These are phyloP conservation scores for Trametes sanguinea DNA, from an alignment of 768 basidiomycete genomes.

Conservation along the genomic window DNA sequence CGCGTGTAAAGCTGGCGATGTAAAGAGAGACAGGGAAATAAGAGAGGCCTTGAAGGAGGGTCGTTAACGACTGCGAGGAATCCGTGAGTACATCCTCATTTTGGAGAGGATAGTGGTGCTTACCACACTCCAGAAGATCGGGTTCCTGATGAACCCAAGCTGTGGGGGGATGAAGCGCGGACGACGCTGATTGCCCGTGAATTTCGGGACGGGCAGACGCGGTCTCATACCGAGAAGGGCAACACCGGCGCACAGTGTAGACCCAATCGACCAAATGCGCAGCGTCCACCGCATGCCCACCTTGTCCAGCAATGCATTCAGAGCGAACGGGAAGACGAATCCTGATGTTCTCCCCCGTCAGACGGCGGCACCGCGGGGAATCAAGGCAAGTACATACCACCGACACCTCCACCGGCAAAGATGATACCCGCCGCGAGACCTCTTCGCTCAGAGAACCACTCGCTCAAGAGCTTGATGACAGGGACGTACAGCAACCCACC, in stretches of 20 bases:
- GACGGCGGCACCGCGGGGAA: no score
- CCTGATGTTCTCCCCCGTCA: conserved; percentile 4
- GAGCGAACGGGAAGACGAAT: conserved; percentile 26
- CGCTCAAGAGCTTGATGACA: conserved; percentile 21
- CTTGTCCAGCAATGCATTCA: conserved; percentile 21
- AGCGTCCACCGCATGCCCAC: conserved; percentile 28
- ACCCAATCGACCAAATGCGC: conserved; percentile 24
- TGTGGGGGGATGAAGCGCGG: conserved; percentile 26
- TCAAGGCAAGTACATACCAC: conserved; percentile 11
- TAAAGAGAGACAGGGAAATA: conserved; percentile 32
- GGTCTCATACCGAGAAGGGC: conserved; percentile 25
- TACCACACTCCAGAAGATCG: conserved; percentile 28
- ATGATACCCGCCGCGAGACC: conserved; percentile 28
- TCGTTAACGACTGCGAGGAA: conserved; percentile 15
- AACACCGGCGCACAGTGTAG: conserved; percentile 18
- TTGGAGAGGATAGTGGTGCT: conserved; percentile 2
- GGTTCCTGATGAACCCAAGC: conserved; percentile 24
- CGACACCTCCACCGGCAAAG: conserved; percentile 29
- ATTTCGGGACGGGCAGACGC: conserved; percentile 28
- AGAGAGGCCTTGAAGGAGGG: conserved; percentile 28
- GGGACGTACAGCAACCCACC: conserved; percentile 25
- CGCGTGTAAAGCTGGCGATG: conserved; percentile 26
- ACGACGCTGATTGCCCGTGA: conserved; percentile 14
- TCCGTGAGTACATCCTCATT: background rate
- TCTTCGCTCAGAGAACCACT: conserved; percentile 28